Base-by-base conservation (phyloP, 23 red algal genomes). In the Gracilaria gracilis region DNA sequence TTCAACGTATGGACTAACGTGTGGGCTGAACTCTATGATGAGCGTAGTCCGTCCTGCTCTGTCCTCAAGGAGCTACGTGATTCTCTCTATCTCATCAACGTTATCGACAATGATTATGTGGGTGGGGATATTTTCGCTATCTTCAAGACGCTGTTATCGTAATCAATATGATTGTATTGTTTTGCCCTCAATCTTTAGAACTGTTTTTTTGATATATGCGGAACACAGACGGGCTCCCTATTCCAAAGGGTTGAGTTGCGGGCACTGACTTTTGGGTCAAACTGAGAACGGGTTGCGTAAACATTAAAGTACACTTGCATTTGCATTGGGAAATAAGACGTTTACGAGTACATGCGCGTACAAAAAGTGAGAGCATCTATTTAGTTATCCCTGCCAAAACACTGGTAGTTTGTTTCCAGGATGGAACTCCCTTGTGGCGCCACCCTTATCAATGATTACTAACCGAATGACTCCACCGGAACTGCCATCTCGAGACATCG, bases 41-140 rank as follows among this genome's bases (percentile, higher is more conserved):
- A 88, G 57, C 67, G 80, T 48, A 81, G 83, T 44, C 61, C 86
- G 38, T 89, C 94, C n/a, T 44, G 83, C 20, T 13, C 42, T 44
- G 54, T 96, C 54, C 61, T 98, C 15, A 89, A 64, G 48, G 72
- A 96, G 75, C 90, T 99, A 62, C 87, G 75, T 20, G 97, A 99
- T 75, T 88, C 91, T 36, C 82, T 90, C 44, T 95, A 81, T 66
- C 90, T 99, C 57, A 86, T 99, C 23, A 96, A 94, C 85, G 85
- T 99, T 32, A 88, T 99, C 40, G 97, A 99, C 70, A 99, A 99
- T 47, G 94, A 99, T 78, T 99, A 83, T 93, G 97, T 96, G 19
- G 91, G 61, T 35, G 97, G 97, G 27, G 97, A 99, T 86, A 93
- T 99, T 17, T 99, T 98, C 73, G 89, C 77, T 14, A 73, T 98